Evolutionary conservation across 805 yeast species (phyloP).

Genomic region (Saccharomycopsis sp.): DNA sequence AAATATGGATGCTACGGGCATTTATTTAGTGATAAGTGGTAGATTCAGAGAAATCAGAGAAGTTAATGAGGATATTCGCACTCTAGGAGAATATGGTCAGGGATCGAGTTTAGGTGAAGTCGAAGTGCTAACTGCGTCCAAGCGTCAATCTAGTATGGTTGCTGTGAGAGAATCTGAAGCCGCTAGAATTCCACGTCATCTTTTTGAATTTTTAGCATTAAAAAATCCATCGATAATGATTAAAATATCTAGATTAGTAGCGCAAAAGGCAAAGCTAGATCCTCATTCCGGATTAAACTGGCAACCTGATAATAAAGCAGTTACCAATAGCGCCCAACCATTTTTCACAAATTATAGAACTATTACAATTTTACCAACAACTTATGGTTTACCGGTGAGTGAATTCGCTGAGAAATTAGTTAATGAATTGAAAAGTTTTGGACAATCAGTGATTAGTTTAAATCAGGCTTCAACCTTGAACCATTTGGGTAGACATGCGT

Average conservation of each 20-base stretch:
- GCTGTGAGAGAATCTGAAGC: slow-evolving; percentile 93
- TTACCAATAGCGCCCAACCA: slow-evolving; percentile 22
- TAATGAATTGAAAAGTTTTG: slow-evolving; percentile 64
- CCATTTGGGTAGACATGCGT: slow-evolving; percentile 86
- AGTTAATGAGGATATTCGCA: slow-evolving; percentile 23
- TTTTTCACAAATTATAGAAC: slow-evolving; percentile 53
- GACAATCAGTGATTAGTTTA: slow-evolving; percentile 67
- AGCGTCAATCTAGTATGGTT: slow-evolving; percentile 60
- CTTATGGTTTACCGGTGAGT: slow-evolving; percentile 74
- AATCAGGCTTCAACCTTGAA: slow-evolving; percentile 75
- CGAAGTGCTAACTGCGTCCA: slow-evolving; percentile 79
- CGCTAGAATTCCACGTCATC: slow-evolving; percentile 84
- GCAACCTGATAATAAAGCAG: no score
- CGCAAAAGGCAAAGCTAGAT: slow-evolving; percentile 36
- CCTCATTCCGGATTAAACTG: slow-evolving; percentile 20
- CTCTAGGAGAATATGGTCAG: slow-evolving; percentile 79
- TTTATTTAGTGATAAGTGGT: slow-evolving; percentile 84
- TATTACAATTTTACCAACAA: slow-evolving; percentile 74
- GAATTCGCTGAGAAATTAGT: slow-evolving; percentile 75
- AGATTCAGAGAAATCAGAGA: slow-evolving; percentile 58
- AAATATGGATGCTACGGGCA: slow-evolving; percentile 84
- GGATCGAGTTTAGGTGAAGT: slow-evolving; percentile 95
- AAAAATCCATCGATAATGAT: slow-evolving; percentile 88
- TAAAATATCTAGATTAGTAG: slow-evolving; percentile 82
- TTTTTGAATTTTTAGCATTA: slow-evolving; percentile 77